Evolutionary conservation across 352 stramenopile species (phyloP), one percentile per base, ranked within the genome.

Genomic region (Globisporangium solare): DNA sequence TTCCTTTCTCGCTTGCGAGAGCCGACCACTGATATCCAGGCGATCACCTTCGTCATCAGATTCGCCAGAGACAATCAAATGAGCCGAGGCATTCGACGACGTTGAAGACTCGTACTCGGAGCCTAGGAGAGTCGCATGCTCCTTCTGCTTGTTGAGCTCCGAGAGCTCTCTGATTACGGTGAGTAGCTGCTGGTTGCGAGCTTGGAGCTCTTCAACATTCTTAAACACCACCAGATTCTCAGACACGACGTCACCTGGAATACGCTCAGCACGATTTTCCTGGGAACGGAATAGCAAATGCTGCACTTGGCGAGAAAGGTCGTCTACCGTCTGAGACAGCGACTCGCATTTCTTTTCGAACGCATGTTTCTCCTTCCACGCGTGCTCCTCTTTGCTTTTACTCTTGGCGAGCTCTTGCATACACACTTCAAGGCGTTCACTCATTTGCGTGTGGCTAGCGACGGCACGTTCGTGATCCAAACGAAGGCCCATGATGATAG

Each of bases 231-330:
- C 77, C 11, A 96, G 60, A 50, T 95, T 88, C 55, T 94, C 80
- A 2, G 78, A 81, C 31, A 63, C 67, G 42, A 76, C 51, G n/a
- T 74, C 71, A 3, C 65, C 67, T 18, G 62, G 46, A 6, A 51
- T 10, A 17, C 72, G 48, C 2, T 40, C 58, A 11, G 68, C 50
- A 18, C 65, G 58, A 6, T 70, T 60, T 41, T 97, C 69, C 21
- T 97, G 75, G 14, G 78, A 80, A 22, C 76, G 75, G 69, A 88
- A 91, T 10, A 93, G 66, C 49, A 93, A 45, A 54, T 94, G 77
- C 67, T 98, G 95, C 6, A 98, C 88, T 68, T 98, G 95, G 11
- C 81, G 78, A 6, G 91, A 95, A 47, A 98, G 71, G 60, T 97
- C 92, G 24, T 92, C 78, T 35, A 95, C 90, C 42, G 88, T 90